Base-by-base conservation (phyloP, 805 yeast species). In the Saccharomyces jurei region DNA sequence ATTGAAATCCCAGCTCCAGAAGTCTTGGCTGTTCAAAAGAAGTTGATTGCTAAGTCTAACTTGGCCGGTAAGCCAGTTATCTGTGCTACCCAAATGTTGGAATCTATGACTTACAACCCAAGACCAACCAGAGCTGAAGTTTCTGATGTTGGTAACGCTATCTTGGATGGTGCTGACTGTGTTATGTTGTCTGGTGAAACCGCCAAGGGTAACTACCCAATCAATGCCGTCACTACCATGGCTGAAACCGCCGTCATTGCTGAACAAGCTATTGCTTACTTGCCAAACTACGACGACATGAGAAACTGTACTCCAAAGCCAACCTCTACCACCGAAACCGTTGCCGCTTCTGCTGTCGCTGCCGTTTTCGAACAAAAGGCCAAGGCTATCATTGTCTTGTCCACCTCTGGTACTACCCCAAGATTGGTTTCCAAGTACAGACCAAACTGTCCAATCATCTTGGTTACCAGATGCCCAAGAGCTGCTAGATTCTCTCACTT, bases 81-180 rank as follows among this genome's bases (percentile, higher is more conserved):
- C 74, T 94, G 99, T 81, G 99, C 99, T 63, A 94, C 99, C 63
- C 99, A 94, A 80, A 94, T 94, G 99, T 85, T 94, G 75, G 99
- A 94, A 80, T 89, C 97, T 57, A 94, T 94, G 99, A 94, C 98
- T 58, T 89, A 87, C 80, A 94, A 94, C 87, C 99, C 99, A 75
- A 87, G 99, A 78, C 99, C 99, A 77, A 94, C 99, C 74, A 88
- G 99, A 81, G 99, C 99, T 65, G 99, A 94, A 80, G 99, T 94
- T 58, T 86, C 96, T 55, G 99, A 94, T 76, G 99, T 94, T 61
- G 99, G 99, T 79, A 94, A 94, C 77, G 99, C 99, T 67, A 88
- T 94, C 64, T 82, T 94, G 73, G 99, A 94, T 72, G 99, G 99
- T 78, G 97, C 98, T 70, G 99, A 94, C 81, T 94, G 99, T 87